Percentiles rank a stretch among this genome's conserved stretches.
These are phyloP conservation scores for Cyclostephanos invisitatus DNA, from an alignment of 108 stramenopile genomes.

Conservation along the genomic window DNA sequence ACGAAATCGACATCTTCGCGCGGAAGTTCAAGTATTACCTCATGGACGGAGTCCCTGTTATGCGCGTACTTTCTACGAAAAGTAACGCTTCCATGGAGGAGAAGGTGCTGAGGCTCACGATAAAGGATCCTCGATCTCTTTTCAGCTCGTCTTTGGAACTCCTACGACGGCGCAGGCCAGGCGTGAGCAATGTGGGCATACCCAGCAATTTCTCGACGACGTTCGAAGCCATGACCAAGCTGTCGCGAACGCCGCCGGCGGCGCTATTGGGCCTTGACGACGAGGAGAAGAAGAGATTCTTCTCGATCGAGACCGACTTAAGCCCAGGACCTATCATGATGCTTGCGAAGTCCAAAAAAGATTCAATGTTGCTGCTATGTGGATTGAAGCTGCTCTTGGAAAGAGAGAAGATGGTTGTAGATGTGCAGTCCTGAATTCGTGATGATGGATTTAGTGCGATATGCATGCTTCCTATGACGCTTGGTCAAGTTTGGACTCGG, in stretches of 20 bases:
- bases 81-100: constrained; percentile 22
- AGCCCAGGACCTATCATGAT: constrained; percentile 44
- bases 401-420: constrained; percentile 19
- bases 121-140: constrained; percentile 14
- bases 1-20: constrained; percentile 43
- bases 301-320: constrained; percentile 46
- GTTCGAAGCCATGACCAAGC: constrained; percentile 38
- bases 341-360: constrained; percentile 45
- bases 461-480: too few species aligned
- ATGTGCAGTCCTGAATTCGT: background rate
- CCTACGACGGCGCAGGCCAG: constrained; percentile 30
- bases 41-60: constrained; percentile 48
- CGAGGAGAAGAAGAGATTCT: constrained; percentile 39
- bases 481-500: too few species aligned
- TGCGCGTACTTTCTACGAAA: constrained; percentile 14
- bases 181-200: constrained; percentile 36
- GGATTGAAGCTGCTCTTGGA: constrained; percentile 46
- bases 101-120: constrained; percentile 31
- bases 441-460: background rate
- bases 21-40: constrained; percentile 45
- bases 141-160: constrained; percentile 28
- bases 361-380: constrained; percentile 39
- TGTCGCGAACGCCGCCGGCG: constrained; percentile 31
- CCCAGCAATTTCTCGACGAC: constrained; percentile 31
- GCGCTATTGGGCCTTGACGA: constrained; percentile 27